Percentiles rank a stretch among this genome's conserved stretches.
phyloP scores from a whole-genome alignment of 164 flowering plant species.

The Umbilicus rupestris region DNA sequence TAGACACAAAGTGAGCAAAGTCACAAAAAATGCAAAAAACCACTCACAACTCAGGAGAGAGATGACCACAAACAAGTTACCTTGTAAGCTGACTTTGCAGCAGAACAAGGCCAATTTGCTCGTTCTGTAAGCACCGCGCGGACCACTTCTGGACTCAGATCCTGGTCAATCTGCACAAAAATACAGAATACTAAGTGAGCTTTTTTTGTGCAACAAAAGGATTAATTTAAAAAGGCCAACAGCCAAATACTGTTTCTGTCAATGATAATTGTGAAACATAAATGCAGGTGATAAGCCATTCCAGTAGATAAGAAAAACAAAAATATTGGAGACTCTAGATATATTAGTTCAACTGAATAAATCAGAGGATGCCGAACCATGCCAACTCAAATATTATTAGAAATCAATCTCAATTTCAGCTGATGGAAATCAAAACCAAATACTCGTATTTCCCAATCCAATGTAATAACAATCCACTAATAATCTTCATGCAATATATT shows the following conservation, averaged over 20 bases:
- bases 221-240: no score
- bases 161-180: conserved; percentile 64
- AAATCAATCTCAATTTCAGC: not conserved
- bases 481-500: not conserved
- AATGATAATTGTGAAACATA: no score
- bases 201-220: not conserved
- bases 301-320: no score
- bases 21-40: no score
- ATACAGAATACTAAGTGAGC: not conserved
- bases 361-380: not conserved
- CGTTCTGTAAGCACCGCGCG: conserved; percentile 79
- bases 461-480: not conserved
- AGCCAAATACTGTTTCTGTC: no score
- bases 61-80: conserved; percentile 24
- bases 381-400: not conserved
- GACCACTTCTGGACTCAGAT: conserved; percentile 74
- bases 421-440: not conserved
- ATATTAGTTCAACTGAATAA: not conserved
- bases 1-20: no score
- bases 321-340: no score
- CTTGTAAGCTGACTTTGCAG: conserved; percentile 65
- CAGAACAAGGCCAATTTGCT: conserved; percentile 70
- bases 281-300: no score
- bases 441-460: not conserved
- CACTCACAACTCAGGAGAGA: not conserved